Conservation (phyloP, 371 early-diverging fungal species). For the Mortierella sp. region DNA sequence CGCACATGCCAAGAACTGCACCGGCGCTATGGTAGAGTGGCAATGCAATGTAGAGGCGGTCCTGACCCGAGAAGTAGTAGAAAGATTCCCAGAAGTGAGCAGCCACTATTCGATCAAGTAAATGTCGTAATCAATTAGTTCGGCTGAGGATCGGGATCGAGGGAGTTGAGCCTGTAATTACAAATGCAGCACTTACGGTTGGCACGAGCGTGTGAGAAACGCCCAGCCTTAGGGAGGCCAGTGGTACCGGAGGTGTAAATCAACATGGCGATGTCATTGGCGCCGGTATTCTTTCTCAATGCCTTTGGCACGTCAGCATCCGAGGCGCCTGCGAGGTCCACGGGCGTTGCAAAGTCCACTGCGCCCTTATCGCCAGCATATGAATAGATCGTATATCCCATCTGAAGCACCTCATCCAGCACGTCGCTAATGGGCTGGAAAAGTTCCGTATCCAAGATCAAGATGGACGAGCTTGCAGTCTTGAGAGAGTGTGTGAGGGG, state of each 20-base stretch:
- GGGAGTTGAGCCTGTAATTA: too few species aligned
- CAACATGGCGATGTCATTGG: constrained; percentile 82
- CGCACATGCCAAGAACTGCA: constrained; percentile 49
- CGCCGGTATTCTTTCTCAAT: constrained; percentile 47
- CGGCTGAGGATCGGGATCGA: too few species aligned
- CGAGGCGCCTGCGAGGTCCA: constrained; percentile 26
- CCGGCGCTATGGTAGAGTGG: constrained; percentile 50
- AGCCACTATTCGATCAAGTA: constrained; percentile 23
- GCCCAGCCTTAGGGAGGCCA: constrained; percentile 70
- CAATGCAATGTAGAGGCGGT: constrained; percentile 48
- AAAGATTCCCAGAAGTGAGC: constrained; percentile 49
- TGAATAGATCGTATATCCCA: constrained; percentile 46
- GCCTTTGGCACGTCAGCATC: constrained; percentile 30
- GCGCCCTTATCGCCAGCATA: constrained; percentile 20
- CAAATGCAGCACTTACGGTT: constrained; percentile 44
- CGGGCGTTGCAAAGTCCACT: constrained; percentile 31
- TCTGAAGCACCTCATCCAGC: constrained; percentile 34
- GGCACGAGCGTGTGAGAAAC: constrained; percentile 51
- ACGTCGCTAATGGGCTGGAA: constrained; percentile 20
- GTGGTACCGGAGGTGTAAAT: constrained; percentile 95
- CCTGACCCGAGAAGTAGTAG: constrained; percentile 37
- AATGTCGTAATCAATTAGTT: too few species aligned
- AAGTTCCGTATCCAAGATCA: constrained; percentile 51
- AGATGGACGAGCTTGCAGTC: constrained; percentile 34
- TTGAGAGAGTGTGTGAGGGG: constrained; percentile 46